Evolutionary conservation across 345 rosid species (phyloP).

Genomic region (Cardamine chenopodiifolia): DNA sequence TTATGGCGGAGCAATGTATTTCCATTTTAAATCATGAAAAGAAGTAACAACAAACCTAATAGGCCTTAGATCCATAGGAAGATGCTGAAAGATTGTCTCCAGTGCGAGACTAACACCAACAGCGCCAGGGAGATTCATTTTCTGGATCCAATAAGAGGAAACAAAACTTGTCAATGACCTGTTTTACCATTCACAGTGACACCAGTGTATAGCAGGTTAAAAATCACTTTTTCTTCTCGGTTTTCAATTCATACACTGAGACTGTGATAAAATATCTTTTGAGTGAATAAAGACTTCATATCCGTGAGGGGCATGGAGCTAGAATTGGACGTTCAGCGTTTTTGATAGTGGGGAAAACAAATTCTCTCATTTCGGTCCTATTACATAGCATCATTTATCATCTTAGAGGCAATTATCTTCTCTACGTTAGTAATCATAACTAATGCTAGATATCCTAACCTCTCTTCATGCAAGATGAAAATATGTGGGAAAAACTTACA

Average conservation of each 20-base stretch:
- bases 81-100: conserved; percentile 77
- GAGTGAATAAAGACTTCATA: too few relatives aligned
- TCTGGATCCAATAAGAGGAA: conserved; percentile 49
- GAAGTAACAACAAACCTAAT: conserved; percentile 52
- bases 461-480: conserved; percentile 25
- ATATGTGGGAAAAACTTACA: conserved; percentile 43
- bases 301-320: background rate
- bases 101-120: conserved; percentile 90
- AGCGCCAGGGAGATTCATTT: conserved; percentile 80
- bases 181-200: conserved; percentile 5
- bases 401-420: background rate
- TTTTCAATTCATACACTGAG: background rate
- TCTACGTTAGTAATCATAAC: conserved; percentile 8
- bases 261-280: too few relatives aligned
- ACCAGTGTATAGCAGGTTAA: background rate
- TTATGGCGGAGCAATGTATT: conserved; percentile 15
- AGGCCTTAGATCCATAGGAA: conserved; percentile 65
- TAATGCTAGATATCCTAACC: background rate
- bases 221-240: background rate
- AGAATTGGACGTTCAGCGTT: background rate
- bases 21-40: conserved; percentile 12
- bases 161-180: background rate
- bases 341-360: background rate
- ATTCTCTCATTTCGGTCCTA: background rate
- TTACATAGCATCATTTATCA: background rate